Evolutionary conservation across 1,284 basidiomycete genomes (phyloP).

Genomic region (Moesziomyces parantarcticus): DNA sequence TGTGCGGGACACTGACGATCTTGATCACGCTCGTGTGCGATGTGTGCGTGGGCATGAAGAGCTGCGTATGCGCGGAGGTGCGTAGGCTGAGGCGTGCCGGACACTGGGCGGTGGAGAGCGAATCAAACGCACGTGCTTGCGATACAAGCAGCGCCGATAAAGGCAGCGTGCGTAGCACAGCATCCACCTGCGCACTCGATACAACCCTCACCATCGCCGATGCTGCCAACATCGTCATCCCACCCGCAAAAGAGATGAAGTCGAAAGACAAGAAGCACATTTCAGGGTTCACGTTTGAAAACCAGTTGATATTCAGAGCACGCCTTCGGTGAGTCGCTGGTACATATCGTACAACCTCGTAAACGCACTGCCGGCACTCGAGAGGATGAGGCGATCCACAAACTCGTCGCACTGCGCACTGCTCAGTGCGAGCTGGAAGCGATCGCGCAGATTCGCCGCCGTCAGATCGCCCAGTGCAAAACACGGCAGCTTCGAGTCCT

Average conservation of each 20-base stretch:
- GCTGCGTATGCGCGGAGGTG: slow-evolving; percentile 20
- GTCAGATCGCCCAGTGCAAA: slow-evolving; percentile 93
- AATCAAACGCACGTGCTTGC: slow-evolving; percentile 14
- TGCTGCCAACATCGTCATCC: background rate
- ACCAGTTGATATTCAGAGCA: slow-evolving; percentile 19
- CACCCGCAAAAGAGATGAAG: background rate
- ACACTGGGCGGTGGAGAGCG: slow-evolving; percentile 14
- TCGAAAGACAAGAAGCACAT: too few relatives aligned
- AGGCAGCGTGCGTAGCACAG: background rate
- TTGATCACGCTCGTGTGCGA: slow-evolving; percentile 14
- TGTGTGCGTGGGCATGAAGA: slow-evolving; percentile 30
- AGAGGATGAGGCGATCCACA: slow-evolving; percentile 70
- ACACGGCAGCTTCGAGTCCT: slow-evolving; percentile 92
- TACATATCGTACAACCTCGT: slow-evolving; percentile 66
- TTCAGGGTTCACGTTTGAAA: background rate
- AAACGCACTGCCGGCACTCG: slow-evolving; percentile 62
- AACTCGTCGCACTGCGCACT: slow-evolving; percentile 88
- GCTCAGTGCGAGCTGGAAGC: slow-evolving; percentile 91
- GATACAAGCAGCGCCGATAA: slow-evolving; percentile 1
- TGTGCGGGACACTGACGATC: slow-evolving; percentile 18
- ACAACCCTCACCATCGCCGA: slow-evolving; percentile 8
- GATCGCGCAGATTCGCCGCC: slow-evolving; percentile 82
- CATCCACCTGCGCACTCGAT: background rate
- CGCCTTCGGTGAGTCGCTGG: slow-evolving; percentile 62
- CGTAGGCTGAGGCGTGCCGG: slow-evolving; percentile 7